These are phyloP conservation scores for Candida qinlingensis DNA, from an alignment of 805 yeast species.

Conservation along the genomic window DNA sequence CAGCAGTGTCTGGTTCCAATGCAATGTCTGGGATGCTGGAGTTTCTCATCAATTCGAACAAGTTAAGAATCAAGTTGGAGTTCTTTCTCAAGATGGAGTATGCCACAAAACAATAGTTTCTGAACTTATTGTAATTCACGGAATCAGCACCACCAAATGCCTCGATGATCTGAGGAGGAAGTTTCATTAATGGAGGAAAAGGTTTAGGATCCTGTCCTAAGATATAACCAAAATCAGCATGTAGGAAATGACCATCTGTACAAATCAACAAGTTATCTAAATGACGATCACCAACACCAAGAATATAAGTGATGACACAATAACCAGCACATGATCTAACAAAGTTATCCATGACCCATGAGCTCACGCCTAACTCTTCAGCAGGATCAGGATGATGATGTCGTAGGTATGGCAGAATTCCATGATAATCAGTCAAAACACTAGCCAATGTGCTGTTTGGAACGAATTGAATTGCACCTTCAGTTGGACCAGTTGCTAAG, in stretches of 20 bases:
- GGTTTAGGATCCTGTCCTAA: slow-evolving; percentile 97
- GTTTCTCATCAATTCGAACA: slow-evolving; percentile 90
- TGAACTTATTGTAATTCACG: slow-evolving; percentile 78
- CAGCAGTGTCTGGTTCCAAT: slow-evolving; percentile 79
- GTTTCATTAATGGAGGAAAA: slow-evolving; percentile 96
- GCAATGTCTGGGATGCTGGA: slow-evolving; percentile 89
- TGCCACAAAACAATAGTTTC: slow-evolving; percentile 91
- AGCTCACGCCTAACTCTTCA: slow-evolving; percentile 30
- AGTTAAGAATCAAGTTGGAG: slow-evolving; percentile 81
- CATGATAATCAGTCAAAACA: slow-evolving; percentile 67
- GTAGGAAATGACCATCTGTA: slow-evolving; percentile 88
- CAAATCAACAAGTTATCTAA: slow-evolving; percentile 80
- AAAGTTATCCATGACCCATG: slow-evolving; percentile 83
- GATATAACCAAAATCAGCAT: slow-evolving; percentile 96
- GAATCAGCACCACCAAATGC: slow-evolving; percentile 95
- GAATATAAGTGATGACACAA: slow-evolving; percentile 88
- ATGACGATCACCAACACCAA: slow-evolving; percentile 98
- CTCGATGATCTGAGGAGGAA: slow-evolving; percentile 94
- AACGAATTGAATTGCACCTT: slow-evolving; percentile 92
- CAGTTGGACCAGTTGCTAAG: slow-evolving; percentile 83
- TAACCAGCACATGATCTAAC: slow-evolving; percentile 96
- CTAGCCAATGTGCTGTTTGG: slow-evolving; percentile 86
- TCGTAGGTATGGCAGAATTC: slow-evolving; percentile 67
- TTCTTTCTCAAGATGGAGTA: slow-evolving; percentile 86
- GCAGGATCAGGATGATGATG: slow-evolving; percentile 53